Base-by-base conservation (phyloP, 768 basidiomycete genomes). In the Rhizopogon salebrosus region DNA sequence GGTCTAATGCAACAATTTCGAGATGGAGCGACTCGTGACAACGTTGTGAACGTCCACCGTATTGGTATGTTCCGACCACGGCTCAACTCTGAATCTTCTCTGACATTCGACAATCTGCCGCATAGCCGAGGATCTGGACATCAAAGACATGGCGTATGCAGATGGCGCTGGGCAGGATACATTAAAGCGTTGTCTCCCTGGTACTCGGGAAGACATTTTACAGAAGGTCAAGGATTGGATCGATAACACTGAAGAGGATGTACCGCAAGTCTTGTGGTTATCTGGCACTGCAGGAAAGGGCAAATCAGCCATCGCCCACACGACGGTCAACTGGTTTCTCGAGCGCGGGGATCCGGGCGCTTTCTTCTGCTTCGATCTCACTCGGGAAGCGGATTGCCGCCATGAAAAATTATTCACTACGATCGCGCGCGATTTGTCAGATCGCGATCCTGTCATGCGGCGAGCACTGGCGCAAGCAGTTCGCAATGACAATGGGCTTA, bases 181-280 rank as follows among this genome's bases (percentile, higher is more conserved):
- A 0, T 24, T 38, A 10, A 42, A 46, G 40, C 1, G 3, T 36
- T 66, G 63, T 41, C 53, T 62, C 10, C 36, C 42, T 2, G 57
- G 53, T 10, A 69, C 67, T 7, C 62, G 61, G 10, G 26, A 48
- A 24, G 48, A 49, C 10, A 56, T 69, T 26, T 51, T 68, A 37
- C 57, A 62, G 18, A 57, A 59, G 20, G 63, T 70, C 27, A 51
- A 40, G 36, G 38, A 54, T 20, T 70, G 67, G 68, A 45, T 55
- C 22, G 54, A 59, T 39, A 38, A 55, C 37, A 42, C 50, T 8
- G 26, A 41, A n/a, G 39, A 37, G 10, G 43, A 56, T 34, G 24
- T 41, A 26, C 45, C 50, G 13, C 45, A 43, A 6, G 43, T 62
- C 16, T 61, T 50, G 36, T 65, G 61, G 61, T 49, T 65, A 13